Percentiles rank a stretch among this genome's conserved stretches.
These are phyloP conservation scores for Mitragyna speciosa DNA, from an alignment of 257 asterid species.

Conservation along the genomic window DNA sequence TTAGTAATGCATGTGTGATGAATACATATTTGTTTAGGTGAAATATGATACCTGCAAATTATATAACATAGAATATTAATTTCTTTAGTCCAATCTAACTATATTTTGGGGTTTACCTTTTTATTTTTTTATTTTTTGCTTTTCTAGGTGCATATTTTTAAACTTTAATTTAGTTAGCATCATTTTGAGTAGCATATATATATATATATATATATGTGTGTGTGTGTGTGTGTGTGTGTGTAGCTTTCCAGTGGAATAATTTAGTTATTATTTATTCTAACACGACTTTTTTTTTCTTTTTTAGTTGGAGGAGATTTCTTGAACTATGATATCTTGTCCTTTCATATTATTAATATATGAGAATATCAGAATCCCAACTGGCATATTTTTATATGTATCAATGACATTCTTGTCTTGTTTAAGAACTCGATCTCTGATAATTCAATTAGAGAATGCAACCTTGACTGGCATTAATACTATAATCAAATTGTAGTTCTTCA, in stretches of 20 bases:
- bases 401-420: constrained; percentile 9
- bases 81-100: too few species aligned
- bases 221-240: too few species aligned
- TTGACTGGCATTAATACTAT: background rate
- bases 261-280: too few species aligned
- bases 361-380: background rate
- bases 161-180: too few species aligned
- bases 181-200: background rate
- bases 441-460: background rate
- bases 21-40: too few species aligned
- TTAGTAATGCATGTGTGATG: too few species aligned
- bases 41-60: too few species aligned
- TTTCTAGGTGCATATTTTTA: too few species aligned
- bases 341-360: background rate
- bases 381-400: background rate
- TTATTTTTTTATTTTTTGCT: too few species aligned
- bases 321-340: background rate
- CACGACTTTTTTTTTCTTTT: background rate
- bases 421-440: background rate
- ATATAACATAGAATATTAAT: too few species aligned
- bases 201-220: too few species aligned
- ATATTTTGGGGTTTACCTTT: too few species aligned
- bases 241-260: background rate
- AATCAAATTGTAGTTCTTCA: constrained; percentile 12
- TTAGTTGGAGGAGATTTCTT: background rate